Base-by-base conservation (phyloP, 202 grass and related monocot species). In the Carex arenaria region DNA sequence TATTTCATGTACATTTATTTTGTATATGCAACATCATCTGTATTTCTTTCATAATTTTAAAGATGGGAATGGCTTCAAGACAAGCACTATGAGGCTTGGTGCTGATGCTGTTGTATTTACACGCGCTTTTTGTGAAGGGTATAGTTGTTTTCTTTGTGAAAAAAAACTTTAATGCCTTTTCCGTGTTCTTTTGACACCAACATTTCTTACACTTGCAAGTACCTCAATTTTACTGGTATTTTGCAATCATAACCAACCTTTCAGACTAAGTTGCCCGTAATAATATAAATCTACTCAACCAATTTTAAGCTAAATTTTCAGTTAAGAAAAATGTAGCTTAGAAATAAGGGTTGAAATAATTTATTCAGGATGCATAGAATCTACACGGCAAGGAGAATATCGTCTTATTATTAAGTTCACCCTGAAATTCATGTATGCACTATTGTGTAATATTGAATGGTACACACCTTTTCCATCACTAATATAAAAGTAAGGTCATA, bases 61-160 rank as follows among this genome's bases (percentile, higher is more conserved):
- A 98, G 95, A 98, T 70, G 95, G 95, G 69, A 98, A 98, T 90
- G 95, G 95, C 32, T 98, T 98, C 84, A 98, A 98, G 86, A 98
- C 95, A 61, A 98, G 95, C 88, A 98, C 95, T 74, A 98, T 98
- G 95, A 93, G 95, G 87, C 88, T 98, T 30, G 95, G 95, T 85
- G 89, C 95, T 85, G 95, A 98, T 85, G 95, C 90, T 52, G 87
- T 94, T 86, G 95, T 98, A 81, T 98, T 93, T 67, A 95, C 87
- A 85, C 83, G 86, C 66, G 86, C 95, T 86, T 61, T 65, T 42
- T 65, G 85, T 79, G 90, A 80, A 89, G 86, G 92, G 95, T 94
- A 91, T 83, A 83, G 64, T 77, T 22, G 84, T 77, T 72, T 61
- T 63, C 5, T 13, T 68, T 82, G 19, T 61, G 2, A 80, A 49